Conservation (phyloP, 2,329 filamentous ascomycete genomes). For the Ophiostoma ulmi region DNA sequence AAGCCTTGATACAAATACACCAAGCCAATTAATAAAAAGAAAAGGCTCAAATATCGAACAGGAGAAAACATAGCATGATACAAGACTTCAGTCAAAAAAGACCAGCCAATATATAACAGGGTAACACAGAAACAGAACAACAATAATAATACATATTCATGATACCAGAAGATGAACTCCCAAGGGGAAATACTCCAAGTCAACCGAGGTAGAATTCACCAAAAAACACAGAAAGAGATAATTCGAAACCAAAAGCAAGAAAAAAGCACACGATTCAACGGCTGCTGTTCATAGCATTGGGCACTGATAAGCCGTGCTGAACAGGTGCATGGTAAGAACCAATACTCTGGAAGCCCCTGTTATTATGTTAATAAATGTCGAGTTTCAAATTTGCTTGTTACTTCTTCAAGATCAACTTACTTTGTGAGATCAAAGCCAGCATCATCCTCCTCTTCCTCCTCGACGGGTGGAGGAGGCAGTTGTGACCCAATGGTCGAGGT, state of each 20-base stretch:
- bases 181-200: not conserved
- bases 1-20: not conserved
- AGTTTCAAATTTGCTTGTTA: not conserved
- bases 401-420: conserved; percentile 36
- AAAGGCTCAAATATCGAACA: not conserved
- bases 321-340: conserved; percentile 57
- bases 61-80: not conserved
- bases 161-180: not conserved
- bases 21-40: not conserved
- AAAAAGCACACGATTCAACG: conserved; percentile 16
- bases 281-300: conserved; percentile 38
- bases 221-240: not conserved
- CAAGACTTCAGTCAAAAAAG: not conserved
- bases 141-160: not conserved
- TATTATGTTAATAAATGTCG: not conserved
- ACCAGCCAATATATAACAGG: not conserved
- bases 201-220: no score
- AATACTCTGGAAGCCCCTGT: conserved; percentile 60
- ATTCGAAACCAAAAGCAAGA: not conserved
- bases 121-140: not conserved
- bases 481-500: not conserved
- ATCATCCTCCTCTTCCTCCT: conserved; percentile 43
- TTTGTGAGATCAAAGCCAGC: conserved; percentile 55
- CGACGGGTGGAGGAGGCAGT: not conserved
- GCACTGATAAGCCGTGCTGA: conserved; percentile 43